Conservation (phyloP, 306 rosid species). For the Phaseolus lunatus region DNA sequence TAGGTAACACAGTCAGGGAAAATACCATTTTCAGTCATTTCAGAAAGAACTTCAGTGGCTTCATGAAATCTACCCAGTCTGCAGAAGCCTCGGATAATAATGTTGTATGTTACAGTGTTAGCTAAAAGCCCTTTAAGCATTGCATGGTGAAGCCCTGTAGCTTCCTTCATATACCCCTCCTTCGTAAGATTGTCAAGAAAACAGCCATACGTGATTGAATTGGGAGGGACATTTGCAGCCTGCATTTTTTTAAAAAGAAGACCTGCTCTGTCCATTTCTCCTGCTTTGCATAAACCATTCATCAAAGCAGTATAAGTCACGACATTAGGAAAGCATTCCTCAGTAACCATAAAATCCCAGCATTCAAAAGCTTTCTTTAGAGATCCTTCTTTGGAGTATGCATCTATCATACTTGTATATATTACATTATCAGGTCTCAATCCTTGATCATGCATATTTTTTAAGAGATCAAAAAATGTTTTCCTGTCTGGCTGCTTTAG, state of each 20-base stretch:
- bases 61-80: slow-evolving; percentile 75
- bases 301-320: slow-evolving; percentile 87
- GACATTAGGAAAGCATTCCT: slow-evolving; percentile 78
- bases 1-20: slow-evolving; percentile 85
- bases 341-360: slow-evolving; percentile 79
- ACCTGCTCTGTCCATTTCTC: slow-evolving; percentile 71
- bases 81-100: slow-evolving; percentile 87
- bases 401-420: slow-evolving; percentile 86
- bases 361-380: slow-evolving; percentile 66
- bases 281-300: slow-evolving; percentile 84
- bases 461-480: slow-evolving; percentile 62
- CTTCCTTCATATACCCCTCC: slow-evolving; percentile 82
- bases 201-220: slow-evolving; percentile 79
- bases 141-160: slow-evolving; percentile 72
- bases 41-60: slow-evolving; percentile 69
- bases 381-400: slow-evolving; percentile 72
- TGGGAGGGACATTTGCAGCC: slow-evolving; percentile 58
- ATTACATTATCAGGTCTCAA: slow-evolving; percentile 77
- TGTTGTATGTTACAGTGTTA: slow-evolving; percentile 78
- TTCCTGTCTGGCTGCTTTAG: slow-evolving; percentile 63
- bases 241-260: slow-evolving; percentile 71
- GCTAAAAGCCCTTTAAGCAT: slow-evolving; percentile 73
- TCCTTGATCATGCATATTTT: slow-evolving; percentile 71
- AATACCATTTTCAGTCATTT: slow-evolving; percentile 70
- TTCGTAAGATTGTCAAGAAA: slow-evolving; percentile 72